These are phyloP conservation scores for Ruellia speciosa DNA, from an alignment of 305 asterid genomes.

Conservation along the genomic window DNA sequence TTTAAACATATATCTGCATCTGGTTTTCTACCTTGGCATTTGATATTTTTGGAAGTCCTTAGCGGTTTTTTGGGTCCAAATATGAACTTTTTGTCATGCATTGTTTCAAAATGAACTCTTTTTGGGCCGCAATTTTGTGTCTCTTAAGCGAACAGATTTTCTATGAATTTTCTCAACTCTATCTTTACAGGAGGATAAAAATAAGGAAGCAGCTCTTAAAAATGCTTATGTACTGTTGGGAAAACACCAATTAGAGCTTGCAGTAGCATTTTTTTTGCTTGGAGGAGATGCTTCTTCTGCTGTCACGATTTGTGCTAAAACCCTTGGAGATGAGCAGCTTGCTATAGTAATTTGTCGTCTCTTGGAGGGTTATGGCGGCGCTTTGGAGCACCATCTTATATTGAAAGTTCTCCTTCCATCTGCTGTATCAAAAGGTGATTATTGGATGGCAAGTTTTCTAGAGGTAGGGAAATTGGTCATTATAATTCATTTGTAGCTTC, in stretches of 20 bases:
- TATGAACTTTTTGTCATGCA: no score
- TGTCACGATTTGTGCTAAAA: constrained; percentile 83
- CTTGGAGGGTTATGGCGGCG: constrained; percentile 77
- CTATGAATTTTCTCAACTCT: constrained; percentile 16
- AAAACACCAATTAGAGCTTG: constrained; percentile 95
- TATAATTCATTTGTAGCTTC: constrained; percentile 17
- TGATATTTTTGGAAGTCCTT: no score
- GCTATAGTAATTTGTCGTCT: constrained; percentile 95
- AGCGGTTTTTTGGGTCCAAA: no score
- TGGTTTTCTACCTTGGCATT: no score
- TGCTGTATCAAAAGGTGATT: constrained; percentile 66
- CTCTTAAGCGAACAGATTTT: no score
- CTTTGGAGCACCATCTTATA: constrained; percentile 57
- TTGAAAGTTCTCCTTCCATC: constrained; percentile 79
- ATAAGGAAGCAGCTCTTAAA: constrained; percentile 93
- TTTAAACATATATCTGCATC: no score
- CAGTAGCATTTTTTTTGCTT: constrained; percentile 90
- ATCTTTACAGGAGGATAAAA: constrained; percentile 68
- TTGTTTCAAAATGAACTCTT: no score
- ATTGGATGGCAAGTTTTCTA: constrained; percentile 80
- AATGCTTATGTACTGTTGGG: constrained; percentile 97
- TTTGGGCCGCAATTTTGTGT: no score
- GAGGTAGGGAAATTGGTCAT: constrained; percentile 47
- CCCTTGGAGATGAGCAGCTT: constrained; percentile 95
- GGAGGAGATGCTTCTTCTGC: constrained; percentile 98